Percentiles rank a stretch among this genome's conserved stretches.
Evolutionary conservation across 371 early-diverging fungal species (phyloP).

Genomic region (Zopfochytrium polystomum): DNA sequence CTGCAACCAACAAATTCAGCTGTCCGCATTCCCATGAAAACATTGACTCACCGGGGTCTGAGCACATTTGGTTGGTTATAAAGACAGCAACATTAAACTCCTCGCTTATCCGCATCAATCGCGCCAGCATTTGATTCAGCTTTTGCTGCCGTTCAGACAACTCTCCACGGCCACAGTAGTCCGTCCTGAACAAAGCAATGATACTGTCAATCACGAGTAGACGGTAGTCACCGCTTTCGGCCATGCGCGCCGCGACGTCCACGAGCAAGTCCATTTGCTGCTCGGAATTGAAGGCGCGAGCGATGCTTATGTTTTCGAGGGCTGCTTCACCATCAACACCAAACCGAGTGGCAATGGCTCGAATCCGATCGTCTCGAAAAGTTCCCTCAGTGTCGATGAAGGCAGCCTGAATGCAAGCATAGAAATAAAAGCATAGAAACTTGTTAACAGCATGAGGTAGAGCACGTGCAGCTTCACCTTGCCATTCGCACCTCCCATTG

Average conservation of each 20-base stretch:
- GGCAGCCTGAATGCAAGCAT: conserved; percentile 13
- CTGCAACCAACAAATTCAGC: conserved; percentile 3
- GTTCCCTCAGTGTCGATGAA: conserved; percentile 99
- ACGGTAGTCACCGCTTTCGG: conserved; percentile 56
- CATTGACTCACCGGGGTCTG: conserved; percentile 35
- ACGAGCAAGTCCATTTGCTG: conserved; percentile 90
- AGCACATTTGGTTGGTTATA: conserved; percentile 76
- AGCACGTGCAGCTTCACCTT: conserved; percentile 72
- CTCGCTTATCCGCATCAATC: conserved; percentile 78
- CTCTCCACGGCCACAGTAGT: conserved; percentile 95
- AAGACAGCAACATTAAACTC: conserved; percentile 86
- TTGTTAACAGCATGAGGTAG: not conserved
- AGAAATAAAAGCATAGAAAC: not conserved
- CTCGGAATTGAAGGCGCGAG: conserved; percentile 97
- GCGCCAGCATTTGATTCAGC: conserved; percentile 72
- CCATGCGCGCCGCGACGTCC: conserved; percentile 37
- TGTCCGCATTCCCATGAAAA: too few relatives aligned
- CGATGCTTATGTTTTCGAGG: conserved; percentile 93
- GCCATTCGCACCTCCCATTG: conserved; percentile 91
- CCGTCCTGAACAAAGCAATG: conserved; percentile 96
- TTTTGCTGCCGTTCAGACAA: conserved; percentile 89
- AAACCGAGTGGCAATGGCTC: conserved; percentile 84
- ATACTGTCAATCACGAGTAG: conserved; percentile 93
- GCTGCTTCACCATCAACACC: conserved; percentile 60
- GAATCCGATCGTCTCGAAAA: conserved; percentile 91